Conservation (phyloP, 1,284 basidiomycete species). For the Abortiporus biennis region DNA sequence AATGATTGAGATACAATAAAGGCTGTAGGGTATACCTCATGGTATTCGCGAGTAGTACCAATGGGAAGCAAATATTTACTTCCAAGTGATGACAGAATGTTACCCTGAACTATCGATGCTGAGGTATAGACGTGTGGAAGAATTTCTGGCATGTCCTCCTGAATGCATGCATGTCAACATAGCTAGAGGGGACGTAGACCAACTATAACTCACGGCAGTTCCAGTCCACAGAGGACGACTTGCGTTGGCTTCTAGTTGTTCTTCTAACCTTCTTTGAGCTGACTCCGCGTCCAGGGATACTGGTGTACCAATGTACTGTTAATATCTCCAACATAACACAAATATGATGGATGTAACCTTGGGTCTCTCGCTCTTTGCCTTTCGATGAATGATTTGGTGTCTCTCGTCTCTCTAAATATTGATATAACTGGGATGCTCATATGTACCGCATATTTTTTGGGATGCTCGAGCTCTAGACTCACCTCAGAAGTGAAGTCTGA, state of each 20-base stretch:
- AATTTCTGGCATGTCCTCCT: slow-evolving; percentile 53
- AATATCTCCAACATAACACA: too few species aligned
- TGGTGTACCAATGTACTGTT: background rate
- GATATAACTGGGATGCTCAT: too few species aligned
- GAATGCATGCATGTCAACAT: slow-evolving; percentile 8
- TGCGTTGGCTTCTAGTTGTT: slow-evolving; percentile 58
- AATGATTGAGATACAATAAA: too few species aligned
- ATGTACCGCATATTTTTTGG: too few species aligned
- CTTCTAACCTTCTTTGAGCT: slow-evolving; percentile 62
- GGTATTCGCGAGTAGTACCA: slow-evolving; percentile 68
- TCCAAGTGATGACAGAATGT: slow-evolving; percentile 69
- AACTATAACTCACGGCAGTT: slow-evolving; percentile 44
- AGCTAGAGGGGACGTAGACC: too few species aligned
- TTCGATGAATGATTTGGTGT: too few species aligned
- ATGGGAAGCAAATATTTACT: slow-evolving; percentile 79
- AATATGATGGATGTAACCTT: too few species aligned
- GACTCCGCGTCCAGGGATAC: slow-evolving; percentile 42
- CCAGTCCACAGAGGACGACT: slow-evolving; percentile 64
- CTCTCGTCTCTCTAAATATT: too few species aligned
- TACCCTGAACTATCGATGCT: slow-evolving; percentile 51
- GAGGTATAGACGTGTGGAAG: slow-evolving; percentile 93
- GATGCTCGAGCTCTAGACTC: too few species aligned
- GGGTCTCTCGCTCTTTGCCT: too few species aligned
- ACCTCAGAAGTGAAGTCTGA: slow-evolving; percentile 22
- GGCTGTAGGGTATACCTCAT: slow-evolving; percentile 48